These are phyloP conservation scores for Penicillium sp. DNA, from an alignment of 2,329 filamentous ascomycete genomes.

Conservation along the genomic window DNA sequence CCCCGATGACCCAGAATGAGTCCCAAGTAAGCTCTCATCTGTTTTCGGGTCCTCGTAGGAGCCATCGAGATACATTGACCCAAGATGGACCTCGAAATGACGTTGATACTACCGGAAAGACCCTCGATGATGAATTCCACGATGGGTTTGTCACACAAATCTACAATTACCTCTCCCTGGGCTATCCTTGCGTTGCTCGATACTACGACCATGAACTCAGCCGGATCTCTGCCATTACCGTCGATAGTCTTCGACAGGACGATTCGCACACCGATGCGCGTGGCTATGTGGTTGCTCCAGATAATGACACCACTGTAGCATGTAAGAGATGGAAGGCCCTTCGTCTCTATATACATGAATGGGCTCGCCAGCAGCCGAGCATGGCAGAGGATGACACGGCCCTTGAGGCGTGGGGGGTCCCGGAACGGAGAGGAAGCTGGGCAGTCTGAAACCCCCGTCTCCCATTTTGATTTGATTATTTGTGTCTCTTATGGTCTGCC, in stretches of 20 bases:
- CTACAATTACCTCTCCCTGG: constrained; percentile 92
- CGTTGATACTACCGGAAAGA: no score
- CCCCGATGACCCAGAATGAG: constrained; percentile 21
- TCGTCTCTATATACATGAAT: constrained; percentile 78
- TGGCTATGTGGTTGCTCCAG: constrained; percentile 65
- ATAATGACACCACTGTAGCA: constrained; percentile 48
- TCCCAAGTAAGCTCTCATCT: background rate
- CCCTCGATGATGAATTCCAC: constrained; percentile 73
- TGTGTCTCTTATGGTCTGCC: background rate
- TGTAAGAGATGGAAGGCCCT: constrained; percentile 82
- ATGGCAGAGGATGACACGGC: constrained; percentile 57
- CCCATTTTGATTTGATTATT: background rate
- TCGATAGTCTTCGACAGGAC: constrained; percentile 68
- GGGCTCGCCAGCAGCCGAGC: constrained; percentile 81
- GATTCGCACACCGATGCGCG: constrained; percentile 64
- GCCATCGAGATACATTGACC: no score
- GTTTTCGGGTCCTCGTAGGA: no score
- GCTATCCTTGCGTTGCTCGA: constrained; percentile 81
- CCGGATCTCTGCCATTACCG: constrained; percentile 69
- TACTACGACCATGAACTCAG: constrained; percentile 81
- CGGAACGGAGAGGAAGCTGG: constrained; percentile 61
- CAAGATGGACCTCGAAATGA: no score
- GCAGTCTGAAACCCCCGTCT: constrained; percentile 37
- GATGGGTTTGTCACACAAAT: constrained; percentile 90
- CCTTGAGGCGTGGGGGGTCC: constrained; percentile 65